Conservation (phyloP, 75 land plant species). For the Cupressus sempervirens region DNA sequence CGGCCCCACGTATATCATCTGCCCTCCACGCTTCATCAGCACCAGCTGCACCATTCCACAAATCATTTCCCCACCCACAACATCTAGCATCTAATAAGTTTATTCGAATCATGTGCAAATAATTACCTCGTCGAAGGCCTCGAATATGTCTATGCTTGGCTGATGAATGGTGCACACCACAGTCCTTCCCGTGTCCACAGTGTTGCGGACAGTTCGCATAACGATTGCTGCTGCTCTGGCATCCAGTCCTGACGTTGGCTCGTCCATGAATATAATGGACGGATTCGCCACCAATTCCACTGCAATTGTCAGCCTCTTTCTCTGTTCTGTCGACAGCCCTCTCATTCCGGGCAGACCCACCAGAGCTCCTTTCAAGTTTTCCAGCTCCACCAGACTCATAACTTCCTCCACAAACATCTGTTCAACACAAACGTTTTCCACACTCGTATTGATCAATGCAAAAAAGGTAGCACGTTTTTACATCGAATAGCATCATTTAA, state of each 20-base stretch:
- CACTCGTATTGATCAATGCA: background rate
- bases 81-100: background rate
- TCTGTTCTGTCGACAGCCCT: slow-evolving; percentile 79
- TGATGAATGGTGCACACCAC: slow-evolving; percentile 88
- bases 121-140: slow-evolving; percentile 85
- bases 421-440: background rate
- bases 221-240: slow-evolving; percentile 95
- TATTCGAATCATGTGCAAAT: background rate
- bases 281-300: slow-evolving; percentile 81
- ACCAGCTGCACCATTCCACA: slow-evolving; percentile 41
- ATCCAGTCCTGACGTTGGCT: slow-evolving; percentile 83
- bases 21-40: slow-evolving; percentile 49
- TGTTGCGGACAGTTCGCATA: slow-evolving; percentile 84
- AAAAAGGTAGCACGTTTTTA: background rate
- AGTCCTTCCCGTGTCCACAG: slow-evolving; percentile 82
- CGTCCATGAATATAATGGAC: slow-evolving; percentile 88
- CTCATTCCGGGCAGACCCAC: slow-evolving; percentile 76
- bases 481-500: background rate
- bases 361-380: slow-evolving; percentile 43
- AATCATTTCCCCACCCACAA: background rate
- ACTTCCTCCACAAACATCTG: slow-evolving; percentile 88
- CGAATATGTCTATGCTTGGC: slow-evolving; percentile 86
- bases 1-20: slow-evolving; percentile 43
- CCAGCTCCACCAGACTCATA: slow-evolving; percentile 76
- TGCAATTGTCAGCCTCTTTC: slow-evolving; percentile 74